phyloP scores from a whole-genome alignment of 2,329 filamentous ascomycete genomes.

The Alternaria triticimaculans region DNA sequence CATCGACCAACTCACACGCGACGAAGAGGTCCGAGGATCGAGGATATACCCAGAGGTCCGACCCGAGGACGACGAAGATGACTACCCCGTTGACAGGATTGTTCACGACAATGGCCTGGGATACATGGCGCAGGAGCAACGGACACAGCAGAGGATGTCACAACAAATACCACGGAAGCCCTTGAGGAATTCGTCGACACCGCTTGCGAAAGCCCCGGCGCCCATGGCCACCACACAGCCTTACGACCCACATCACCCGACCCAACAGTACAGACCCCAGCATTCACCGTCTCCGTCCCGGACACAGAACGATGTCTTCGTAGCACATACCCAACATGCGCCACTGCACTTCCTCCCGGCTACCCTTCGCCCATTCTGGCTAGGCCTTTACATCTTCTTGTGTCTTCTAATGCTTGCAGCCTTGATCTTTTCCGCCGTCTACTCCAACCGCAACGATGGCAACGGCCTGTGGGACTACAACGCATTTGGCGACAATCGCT shows the following conservation, averaged over 20 bases:
- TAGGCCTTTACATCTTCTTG: constrained; percentile 66
- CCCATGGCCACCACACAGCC: constrained; percentile 8
- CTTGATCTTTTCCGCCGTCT: constrained; percentile 71
- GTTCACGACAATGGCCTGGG: constrained; percentile 50
- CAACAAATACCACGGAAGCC: constrained; percentile 32
- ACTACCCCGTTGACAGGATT: constrained; percentile 60
- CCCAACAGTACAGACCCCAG: constrained; percentile 7
- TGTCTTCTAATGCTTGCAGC: constrained; percentile 74
- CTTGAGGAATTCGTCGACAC: constrained; percentile 17
- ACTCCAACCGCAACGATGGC: constrained; percentile 57
- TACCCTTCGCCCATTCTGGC: constrained; percentile 70
- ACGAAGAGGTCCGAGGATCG: constrained; percentile 67
- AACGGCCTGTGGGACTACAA: constrained; percentile 70
- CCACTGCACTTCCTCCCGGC: constrained; percentile 72
- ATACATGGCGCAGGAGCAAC: constrained; percentile 45
- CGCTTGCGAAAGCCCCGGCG: constrained; percentile 9
- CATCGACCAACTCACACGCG: constrained; percentile 81
- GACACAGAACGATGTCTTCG: constrained; percentile 52
- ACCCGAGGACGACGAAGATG: constrained; percentile 36
- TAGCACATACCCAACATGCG: constrained; percentile 54
- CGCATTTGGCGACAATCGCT: constrained; percentile 73
- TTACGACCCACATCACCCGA: constrained; percentile 1
- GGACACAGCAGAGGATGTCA: constrained; percentile 38
- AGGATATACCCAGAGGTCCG: constrained; percentile 54
- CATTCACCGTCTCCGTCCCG: constrained; percentile 19